Base-by-base conservation (phyloP, 352 stramenopile genomes). In the Pythium dissotocum region DNA sequence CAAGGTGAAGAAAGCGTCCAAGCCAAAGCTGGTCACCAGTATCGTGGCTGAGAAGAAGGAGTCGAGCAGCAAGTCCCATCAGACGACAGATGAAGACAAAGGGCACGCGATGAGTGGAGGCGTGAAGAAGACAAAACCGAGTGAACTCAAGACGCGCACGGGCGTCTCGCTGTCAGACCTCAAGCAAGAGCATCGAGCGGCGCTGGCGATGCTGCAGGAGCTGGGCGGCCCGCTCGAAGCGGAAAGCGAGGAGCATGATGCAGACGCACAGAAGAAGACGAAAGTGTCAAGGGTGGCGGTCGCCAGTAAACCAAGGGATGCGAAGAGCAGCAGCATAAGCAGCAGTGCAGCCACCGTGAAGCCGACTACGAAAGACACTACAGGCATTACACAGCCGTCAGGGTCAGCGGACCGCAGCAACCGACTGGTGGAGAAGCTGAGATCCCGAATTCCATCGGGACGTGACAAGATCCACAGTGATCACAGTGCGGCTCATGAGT, bases 131-230 rank as follows among this genome's bases (percentile, higher is more conserved):
- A 72, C 48, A 14, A 46, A 26, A 5, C 8, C 21, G 0, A 56
- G 77, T 55, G 77, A 83, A n/a, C 52, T 79, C 48, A 83, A 76
- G 38, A 53, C 65, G 21, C 70, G 69, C 42, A 84, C 70, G 21
- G 81, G 83, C 9, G 71, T 90, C 16, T 93, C 87, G 13, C 73
- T 95, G 26, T 80, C 83, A 4, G 83, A 90, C 61, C 62, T 95
- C 1, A 90, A 89, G 61, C 75, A 89, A 18, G 87, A 95, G 30
- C 87, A 95, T 63, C 82, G 77, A 3, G 82, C 82, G 26, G 87
- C 87, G 24, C 70, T 93, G 21, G 76, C 86, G 42, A 78, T 95
- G 69, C 77, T 95, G 1, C 73, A 88, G 30, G 85, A 93, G 62
- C 78, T 95, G 0, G 87, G 85, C 3, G 87, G 83, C 0, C 81